These are phyloP conservation scores for Podospora sp. DNA, from an alignment of 495 filamentous ascomycete species.

Conservation along the genomic window DNA sequence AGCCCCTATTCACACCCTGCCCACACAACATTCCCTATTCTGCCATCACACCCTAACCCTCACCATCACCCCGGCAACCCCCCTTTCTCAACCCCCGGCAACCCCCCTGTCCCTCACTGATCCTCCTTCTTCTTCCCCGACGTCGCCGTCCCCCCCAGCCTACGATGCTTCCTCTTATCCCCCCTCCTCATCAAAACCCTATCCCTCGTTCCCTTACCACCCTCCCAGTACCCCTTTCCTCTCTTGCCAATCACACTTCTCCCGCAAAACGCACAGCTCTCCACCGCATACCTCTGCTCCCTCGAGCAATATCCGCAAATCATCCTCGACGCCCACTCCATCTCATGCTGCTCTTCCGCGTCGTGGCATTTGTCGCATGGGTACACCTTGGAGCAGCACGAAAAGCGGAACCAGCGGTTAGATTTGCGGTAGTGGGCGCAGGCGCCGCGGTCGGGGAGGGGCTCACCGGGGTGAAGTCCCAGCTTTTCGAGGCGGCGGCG, in stretches of 20 bases:
- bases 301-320: conserved; percentile 82
- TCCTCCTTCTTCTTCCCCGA: conserved; percentile 23
- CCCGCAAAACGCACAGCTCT: conserved; percentile 79
- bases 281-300: conserved; percentile 80
- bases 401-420: conserved; percentile 84
- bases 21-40: too few relatives aligned
- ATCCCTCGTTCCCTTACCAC: conserved; percentile 82
- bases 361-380: conserved; percentile 89
- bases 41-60: background rate
- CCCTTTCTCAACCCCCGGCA: background rate
- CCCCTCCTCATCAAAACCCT: conserved; percentile 70
- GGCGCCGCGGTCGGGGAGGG: conserved; percentile 72
- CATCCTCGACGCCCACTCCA: conserved; percentile 88
- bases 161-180: conserved; percentile 72
- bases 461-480: conserved; percentile 76
- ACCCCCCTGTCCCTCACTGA: background rate
- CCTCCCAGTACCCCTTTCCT: conserved; percentile 87
- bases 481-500: conserved; percentile 69
- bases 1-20: too few relatives aligned
- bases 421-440: conserved; percentile 80
- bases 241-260: conserved; percentile 64
- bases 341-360: conserved; percentile 65
- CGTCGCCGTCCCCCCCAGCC: conserved; percentile 41
- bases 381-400: conserved; percentile 61
- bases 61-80: background rate